Evolutionary conservation across 345 rosid species (phyloP).

Genomic region (Aquilaria yunnanensis): DNA sequence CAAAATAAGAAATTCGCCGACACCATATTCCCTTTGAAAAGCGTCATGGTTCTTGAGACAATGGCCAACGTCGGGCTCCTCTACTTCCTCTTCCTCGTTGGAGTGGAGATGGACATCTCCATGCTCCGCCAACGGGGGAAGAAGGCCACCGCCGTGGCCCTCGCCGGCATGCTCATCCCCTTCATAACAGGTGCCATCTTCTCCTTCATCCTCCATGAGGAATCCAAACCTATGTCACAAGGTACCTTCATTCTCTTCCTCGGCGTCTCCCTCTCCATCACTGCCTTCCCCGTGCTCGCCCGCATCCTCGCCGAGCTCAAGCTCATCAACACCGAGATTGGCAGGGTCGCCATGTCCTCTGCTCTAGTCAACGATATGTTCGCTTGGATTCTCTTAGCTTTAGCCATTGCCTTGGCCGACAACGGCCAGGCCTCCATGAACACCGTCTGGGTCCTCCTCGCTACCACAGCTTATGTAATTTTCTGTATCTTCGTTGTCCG

Average conservation of each 20-base stretch:
- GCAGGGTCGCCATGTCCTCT: slow-evolving; percentile 86
- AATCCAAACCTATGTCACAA: slow-evolving; percentile 11
- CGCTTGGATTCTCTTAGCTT: slow-evolving; percentile 80
- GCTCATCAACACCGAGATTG: slow-evolving; percentile 79
- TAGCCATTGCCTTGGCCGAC: slow-evolving; percentile 72
- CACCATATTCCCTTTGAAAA: slow-evolving; percentile 60
- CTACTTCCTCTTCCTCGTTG: slow-evolving; percentile 82
- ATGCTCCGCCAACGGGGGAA: slow-evolving; percentile 65
- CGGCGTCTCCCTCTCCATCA: slow-evolving; percentile 86
- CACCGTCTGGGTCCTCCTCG: slow-evolving; percentile 67
- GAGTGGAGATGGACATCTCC: slow-evolving; percentile 90
- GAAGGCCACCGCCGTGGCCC: slow-evolving; percentile 54
- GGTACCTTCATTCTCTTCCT: slow-evolving; percentile 71
- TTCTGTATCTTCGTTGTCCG: slow-evolving; percentile 55
- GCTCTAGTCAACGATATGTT: slow-evolving; percentile 87
- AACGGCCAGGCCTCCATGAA: slow-evolving; percentile 40
- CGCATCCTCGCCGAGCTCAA: slow-evolving; percentile 89
- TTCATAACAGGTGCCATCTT: slow-evolving; percentile 49
- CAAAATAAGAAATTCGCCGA: slow-evolving; percentile 28
- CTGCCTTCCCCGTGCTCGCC: slow-evolving; percentile 92
- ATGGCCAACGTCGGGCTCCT: slow-evolving; percentile 93
- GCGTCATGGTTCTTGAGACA: slow-evolving; percentile 97
- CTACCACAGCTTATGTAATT: slow-evolving; percentile 40
- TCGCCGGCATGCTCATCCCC: slow-evolving; percentile 81
- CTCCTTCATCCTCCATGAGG: slow-evolving; percentile 35